Conservation (phyloP, 2,329 filamentous ascomycete genomes). For the Alternaria burnsii region DNA sequence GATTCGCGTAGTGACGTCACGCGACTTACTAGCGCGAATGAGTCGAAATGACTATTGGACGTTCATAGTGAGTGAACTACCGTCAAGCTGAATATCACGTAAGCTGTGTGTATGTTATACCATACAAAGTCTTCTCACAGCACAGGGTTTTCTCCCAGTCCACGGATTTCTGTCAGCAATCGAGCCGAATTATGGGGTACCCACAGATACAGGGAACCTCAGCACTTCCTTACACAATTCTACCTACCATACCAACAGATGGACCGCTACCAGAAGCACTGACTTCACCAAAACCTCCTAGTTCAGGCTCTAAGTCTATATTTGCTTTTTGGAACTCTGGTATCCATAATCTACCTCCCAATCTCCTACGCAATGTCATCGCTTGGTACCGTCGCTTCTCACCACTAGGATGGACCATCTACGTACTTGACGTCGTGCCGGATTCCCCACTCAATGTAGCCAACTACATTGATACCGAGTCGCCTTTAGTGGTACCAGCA, state of each 20-base stretch:
- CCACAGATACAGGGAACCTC: neutral
- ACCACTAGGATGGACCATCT: conserved; percentile 62
- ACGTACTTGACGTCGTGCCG: conserved; percentile 59
- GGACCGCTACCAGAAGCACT: conserved; percentile 17
- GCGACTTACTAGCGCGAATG: neutral
- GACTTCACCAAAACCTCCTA: conserved; percentile 41
- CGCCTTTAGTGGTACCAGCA: conserved; percentile 57
- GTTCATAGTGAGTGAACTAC: neutral
- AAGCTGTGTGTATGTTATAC: neutral
- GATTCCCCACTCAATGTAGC: conserved; percentile 59
- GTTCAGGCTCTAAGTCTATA: conserved; percentile 61
- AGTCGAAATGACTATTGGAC: conserved; percentile 3
- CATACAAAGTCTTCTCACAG: neutral
- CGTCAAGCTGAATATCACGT: neutral
- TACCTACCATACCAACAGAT: neutral
- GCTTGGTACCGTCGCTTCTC: conserved; percentile 64
- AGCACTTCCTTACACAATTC: neutral
- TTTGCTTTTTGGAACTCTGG: conserved; percentile 69
- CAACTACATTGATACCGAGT: conserved; percentile 59
- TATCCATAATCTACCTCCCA: conserved; percentile 59
- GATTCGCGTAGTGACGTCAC: neutral
- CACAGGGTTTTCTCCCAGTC: neutral
- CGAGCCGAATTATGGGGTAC: neutral
- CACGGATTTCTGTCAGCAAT: neutral
- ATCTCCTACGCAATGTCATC: conserved; percentile 62